phyloP scores from a whole-genome alignment of 331 rosid genomes.

The Malus hybrid region DNA sequence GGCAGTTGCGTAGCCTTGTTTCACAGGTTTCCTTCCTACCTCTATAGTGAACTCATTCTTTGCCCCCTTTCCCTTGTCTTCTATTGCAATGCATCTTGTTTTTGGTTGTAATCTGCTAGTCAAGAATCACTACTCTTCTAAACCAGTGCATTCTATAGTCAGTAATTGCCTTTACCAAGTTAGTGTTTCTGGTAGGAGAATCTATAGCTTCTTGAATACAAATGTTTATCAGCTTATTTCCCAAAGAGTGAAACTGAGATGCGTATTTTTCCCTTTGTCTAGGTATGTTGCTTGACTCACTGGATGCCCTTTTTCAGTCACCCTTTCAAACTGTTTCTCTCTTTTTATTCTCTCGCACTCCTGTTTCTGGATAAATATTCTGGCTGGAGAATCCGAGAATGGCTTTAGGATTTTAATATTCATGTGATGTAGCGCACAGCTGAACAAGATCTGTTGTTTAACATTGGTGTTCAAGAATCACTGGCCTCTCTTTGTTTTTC shows the following conservation, averaged over 20 bases:
- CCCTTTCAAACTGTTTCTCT: background rate
- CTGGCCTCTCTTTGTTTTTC: background rate
- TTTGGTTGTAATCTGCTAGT: background rate
- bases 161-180: background rate
- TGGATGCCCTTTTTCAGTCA: background rate
- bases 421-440: background rate
- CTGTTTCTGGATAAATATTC: background rate
- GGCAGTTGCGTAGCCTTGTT: conserved; percentile 94
- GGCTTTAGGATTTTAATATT: background rate
- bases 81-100: background rate
- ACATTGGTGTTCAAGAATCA: background rate
- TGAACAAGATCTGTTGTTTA: background rate
- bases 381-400: background rate
- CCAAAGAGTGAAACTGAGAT: background rate
- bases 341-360: background rate
- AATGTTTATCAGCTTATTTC: background rate
- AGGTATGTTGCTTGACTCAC: background rate
- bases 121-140: background rate
- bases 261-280: background rate
- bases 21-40: conserved; percentile 66
- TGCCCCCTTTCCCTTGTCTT: background rate
- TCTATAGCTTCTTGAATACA: background rate
- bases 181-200: background rate
- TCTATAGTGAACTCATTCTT: conserved; percentile 11
- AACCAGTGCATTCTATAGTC: background rate